Conservation (phyloP, 495 filamentous ascomycete genomes). For the Cercophora scortea region DNA sequence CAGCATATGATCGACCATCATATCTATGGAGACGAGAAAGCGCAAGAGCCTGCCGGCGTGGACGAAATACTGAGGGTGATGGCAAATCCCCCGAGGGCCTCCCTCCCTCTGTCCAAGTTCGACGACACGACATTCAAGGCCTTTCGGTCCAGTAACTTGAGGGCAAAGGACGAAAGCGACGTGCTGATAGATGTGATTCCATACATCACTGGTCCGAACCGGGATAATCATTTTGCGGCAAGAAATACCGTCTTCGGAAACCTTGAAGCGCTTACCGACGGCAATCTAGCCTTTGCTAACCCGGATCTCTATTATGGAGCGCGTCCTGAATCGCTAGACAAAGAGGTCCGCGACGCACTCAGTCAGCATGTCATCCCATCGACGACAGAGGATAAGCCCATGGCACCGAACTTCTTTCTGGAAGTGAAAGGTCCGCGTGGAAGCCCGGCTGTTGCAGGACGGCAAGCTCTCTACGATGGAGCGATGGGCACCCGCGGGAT, state of each 20-base stretch:
- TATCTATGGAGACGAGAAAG: too few species aligned
- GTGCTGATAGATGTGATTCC: slow-evolving; percentile 7
- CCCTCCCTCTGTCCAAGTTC: slow-evolving; percentile 8
- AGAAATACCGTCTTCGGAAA: slow-evolving; percentile 7
- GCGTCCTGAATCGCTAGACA: slow-evolving; percentile 5
- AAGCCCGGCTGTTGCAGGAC: slow-evolving; percentile 17
- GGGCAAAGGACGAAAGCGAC: neutral
- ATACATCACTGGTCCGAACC: slow-evolving; percentile 4
- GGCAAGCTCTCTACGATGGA: slow-evolving; percentile 36
- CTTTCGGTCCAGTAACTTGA: neutral
- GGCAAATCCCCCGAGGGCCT: neutral
- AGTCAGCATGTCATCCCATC: slow-evolving; percentile 28
- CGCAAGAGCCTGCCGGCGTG: too few species aligned
- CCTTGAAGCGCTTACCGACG: slow-evolving; percentile 5
- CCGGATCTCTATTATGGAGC: slow-evolving; percentile 31
- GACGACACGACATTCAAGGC: neutral
- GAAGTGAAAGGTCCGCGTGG: slow-evolving; percentile 33
- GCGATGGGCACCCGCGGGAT: slow-evolving; percentile 39
- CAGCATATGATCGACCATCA: slow-evolving; percentile 25
- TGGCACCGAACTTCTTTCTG: slow-evolving; percentile 35
- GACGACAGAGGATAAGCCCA: slow-evolving; percentile 21
- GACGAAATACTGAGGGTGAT: neutral
- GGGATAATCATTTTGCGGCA: too few species aligned
- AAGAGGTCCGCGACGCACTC: slow-evolving; percentile 7
- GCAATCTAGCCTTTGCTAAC: slow-evolving; percentile 12